These are phyloP conservation scores for Rubroshorea leprosula DNA, from an alignment of 345 rosid species.

Conservation along the genomic window DNA sequence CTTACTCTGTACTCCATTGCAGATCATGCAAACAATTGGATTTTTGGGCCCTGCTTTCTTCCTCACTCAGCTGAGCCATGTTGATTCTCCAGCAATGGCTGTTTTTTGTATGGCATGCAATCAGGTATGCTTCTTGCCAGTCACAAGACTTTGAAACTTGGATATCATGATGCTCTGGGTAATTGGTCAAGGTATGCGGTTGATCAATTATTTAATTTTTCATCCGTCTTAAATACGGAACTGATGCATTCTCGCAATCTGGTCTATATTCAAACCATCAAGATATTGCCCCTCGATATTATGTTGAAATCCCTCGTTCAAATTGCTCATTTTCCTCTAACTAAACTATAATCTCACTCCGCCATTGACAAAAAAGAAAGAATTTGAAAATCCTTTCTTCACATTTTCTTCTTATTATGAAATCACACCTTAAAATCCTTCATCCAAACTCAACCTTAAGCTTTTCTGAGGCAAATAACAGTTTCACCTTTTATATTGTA, in stretches of 20 bases:
- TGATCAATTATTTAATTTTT: neutral
- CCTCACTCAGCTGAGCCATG: constrained; percentile 86
- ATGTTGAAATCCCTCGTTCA: constrained; percentile 37
- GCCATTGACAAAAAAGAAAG: too few species aligned
- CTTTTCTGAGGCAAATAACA: neutral
- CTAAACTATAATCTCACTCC: too few species aligned
- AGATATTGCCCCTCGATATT: constrained; percentile 92
- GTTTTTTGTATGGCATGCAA: constrained; percentile 85
- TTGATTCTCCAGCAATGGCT: constrained; percentile 86
- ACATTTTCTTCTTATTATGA: too few species aligned
- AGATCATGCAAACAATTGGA: constrained; percentile 96
- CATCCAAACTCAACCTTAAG: too few species aligned
- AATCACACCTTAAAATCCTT: too few species aligned
- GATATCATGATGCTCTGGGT: too few species aligned
- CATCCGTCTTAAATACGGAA: constrained; percentile 40
- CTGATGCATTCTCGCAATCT: constrained; percentile 96
- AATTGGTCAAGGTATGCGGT: neutral
- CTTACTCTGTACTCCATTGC: constrained; percentile 14
- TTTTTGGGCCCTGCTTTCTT: constrained; percentile 97
- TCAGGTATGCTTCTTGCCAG: constrained; percentile 50
- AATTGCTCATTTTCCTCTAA: neutral
- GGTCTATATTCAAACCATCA: constrained; percentile 94
- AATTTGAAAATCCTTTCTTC: too few species aligned
- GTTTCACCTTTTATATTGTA: neutral
- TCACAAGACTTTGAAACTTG: neutral